Conservation (phyloP, 176 grass and related monocot genomes). For the Lolium multiflorum region DNA sequence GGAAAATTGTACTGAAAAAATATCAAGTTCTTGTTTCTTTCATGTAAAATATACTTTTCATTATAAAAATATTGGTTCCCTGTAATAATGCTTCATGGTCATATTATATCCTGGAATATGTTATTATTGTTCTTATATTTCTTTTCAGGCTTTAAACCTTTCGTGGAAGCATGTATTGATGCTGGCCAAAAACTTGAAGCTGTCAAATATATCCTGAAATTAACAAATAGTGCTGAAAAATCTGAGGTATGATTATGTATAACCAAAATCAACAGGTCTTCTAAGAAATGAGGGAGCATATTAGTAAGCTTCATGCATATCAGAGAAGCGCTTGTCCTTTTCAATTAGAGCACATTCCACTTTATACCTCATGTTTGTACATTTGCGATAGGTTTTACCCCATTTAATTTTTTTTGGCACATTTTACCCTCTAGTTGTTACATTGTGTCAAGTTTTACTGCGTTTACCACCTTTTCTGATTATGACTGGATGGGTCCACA, state of each 20-base stretch:
- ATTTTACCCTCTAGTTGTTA: neutral
- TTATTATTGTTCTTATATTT: neutral
- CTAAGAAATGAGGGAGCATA: neutral
- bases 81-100: neutral
- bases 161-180: conserved; percentile 98
- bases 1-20: conserved; percentile 2
- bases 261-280: neutral
- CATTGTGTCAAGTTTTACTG: neutral
- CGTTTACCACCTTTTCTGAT: neutral
- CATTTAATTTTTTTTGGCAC: neutral
- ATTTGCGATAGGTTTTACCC: neutral
- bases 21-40: conserved; percentile 24
- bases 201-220: conserved; percentile 82
- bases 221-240: conserved; percentile 81
- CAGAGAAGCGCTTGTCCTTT: neutral
- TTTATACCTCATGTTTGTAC: neutral
- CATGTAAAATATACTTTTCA: conserved; percentile 6
- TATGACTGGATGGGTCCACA: neutral
- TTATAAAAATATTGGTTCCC: conserved; percentile 10
- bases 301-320: neutral
- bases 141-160: conserved; percentile 85
- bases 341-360: neutral
- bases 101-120: conserved; percentile 22
- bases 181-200: conserved; percentile 90
- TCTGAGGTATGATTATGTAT: conserved; percentile 68